Percentiles rank a stretch among this genome's conserved stretches.
phyloP scores from a whole-genome alignment of 306 rosid genomes.

The Senna tora region DNA sequence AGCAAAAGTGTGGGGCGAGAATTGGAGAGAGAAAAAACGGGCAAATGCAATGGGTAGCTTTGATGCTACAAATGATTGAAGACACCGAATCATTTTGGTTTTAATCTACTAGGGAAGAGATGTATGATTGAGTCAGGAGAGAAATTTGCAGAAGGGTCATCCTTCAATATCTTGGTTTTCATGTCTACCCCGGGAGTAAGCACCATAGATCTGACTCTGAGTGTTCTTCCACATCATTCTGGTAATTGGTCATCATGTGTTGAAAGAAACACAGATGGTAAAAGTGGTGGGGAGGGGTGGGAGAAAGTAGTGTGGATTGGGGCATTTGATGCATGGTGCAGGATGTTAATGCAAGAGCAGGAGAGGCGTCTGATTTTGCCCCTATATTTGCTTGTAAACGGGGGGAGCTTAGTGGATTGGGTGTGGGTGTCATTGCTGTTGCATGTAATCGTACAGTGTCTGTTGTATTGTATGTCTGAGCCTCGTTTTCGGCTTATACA shows the following conservation, averaged over 20 bases:
- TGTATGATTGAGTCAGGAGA: slow-evolving; percentile 52
- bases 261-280: slow-evolving; percentile 27
- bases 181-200: slow-evolving; percentile 43
- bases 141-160: slow-evolving; percentile 38
- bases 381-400: slow-evolving; percentile 48
- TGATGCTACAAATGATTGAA: slow-evolving; percentile 82
- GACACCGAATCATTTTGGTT: slow-evolving; percentile 35
- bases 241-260: slow-evolving; percentile 40
- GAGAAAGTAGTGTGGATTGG: slow-evolving; percentile 48
- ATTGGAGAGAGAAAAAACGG: slow-evolving; percentile 91
- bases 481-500: slow-evolving; percentile 68
- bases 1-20: slow-evolving; percentile 96
- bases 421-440: slow-evolving; percentile 67
- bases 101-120: slow-evolving; percentile 41
- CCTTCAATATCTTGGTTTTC: slow-evolving; percentile 54
- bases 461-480: slow-evolving; percentile 56
- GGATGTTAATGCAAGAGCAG: slow-evolving; percentile 24
- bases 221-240: slow-evolving; percentile 47
- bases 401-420: slow-evolving; percentile 57
- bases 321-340: slow-evolving; percentile 51
- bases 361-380: slow-evolving; percentile 62
- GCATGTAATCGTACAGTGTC: slow-evolving; percentile 53
- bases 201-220: slow-evolving; percentile 50
- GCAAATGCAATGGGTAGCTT: slow-evolving; percentile 85
- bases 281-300: slow-evolving; percentile 7